Percentiles rank a stretch among this genome's conserved stretches.
Conservation (phyloP, 2,329 filamentous ascomycete genomes). For the Raffaelea ambrosiae region DNA sequence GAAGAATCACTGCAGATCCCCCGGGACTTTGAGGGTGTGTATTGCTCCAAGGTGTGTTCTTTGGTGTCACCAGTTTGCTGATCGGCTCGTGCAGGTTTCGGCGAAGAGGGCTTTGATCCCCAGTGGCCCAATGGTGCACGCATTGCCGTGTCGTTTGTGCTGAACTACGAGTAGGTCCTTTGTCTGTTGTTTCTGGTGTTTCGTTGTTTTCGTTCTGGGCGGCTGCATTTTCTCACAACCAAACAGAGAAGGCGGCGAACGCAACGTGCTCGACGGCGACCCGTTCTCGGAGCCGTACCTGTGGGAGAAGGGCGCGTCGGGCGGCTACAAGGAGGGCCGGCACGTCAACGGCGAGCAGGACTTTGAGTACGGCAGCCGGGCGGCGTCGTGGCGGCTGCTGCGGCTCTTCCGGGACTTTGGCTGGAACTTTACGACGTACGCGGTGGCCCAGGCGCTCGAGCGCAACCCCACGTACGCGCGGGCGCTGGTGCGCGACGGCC, state of each 20-base stretch:
- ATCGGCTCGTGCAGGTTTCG: too few species aligned
- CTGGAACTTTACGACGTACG: slow-evolving; percentile 12
- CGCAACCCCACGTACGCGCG: slow-evolving; percentile 10
- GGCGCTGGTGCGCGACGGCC: slow-evolving; percentile 13
- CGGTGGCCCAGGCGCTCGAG: slow-evolving; percentile 11
- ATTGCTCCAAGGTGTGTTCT: slow-evolving; percentile 25
- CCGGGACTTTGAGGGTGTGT: slow-evolving; percentile 18
- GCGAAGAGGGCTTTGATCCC: too few species aligned
- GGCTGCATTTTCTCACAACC: background rate
- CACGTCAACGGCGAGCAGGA: slow-evolving; percentile 13
- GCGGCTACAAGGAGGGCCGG: slow-evolving; percentile 9
- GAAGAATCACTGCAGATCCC: slow-evolving; percentile 10
- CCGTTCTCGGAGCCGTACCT: slow-evolving; percentile 14
- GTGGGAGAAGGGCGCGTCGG: slow-evolving; percentile 11
- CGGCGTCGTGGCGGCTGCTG: slow-evolving; percentile 13
- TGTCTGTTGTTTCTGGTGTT: too few species aligned
- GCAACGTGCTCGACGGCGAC: slow-evolving; percentile 18
- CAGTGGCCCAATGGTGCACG: too few species aligned
- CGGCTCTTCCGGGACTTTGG: slow-evolving; percentile 10
- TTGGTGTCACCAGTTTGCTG: slow-evolving; percentile 27
- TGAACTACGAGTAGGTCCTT: slow-evolving; percentile 25
- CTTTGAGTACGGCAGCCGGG: slow-evolving; percentile 13
- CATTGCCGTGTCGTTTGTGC: too few species aligned
- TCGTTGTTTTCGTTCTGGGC: too few species aligned
- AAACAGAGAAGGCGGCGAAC: slow-evolving; percentile 18